Conservation (phyloP, 192 early-diverging fungal species). For the Entomortierella lignicola region DNA sequence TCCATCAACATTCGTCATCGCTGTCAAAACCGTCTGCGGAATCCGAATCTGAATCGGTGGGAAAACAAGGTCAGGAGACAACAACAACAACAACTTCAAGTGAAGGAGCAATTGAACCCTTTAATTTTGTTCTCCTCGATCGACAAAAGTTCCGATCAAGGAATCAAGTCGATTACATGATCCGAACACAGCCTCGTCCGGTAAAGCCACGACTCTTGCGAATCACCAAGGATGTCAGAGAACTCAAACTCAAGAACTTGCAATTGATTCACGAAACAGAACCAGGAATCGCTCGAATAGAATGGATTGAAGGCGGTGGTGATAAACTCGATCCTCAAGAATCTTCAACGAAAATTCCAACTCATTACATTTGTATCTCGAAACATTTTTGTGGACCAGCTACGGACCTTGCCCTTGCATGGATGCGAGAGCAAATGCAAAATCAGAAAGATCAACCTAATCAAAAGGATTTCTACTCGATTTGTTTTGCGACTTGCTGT, state of each 20-base stretch:
- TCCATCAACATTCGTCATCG: not conserved
- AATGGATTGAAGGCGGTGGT: conserved; percentile 38
- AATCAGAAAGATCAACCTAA: not conserved
- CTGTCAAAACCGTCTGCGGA: too few species aligned
- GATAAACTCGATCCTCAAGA: conserved; percentile 14
- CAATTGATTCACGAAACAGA: conserved; percentile 43
- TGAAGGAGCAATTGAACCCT: conserved; percentile 23
- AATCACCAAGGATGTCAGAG: conserved; percentile 45
- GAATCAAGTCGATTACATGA: conserved; percentile 55
- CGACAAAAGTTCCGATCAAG: conserved; percentile 46
- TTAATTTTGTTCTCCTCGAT: conserved; percentile 45
- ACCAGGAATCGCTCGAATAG: conserved; percentile 26
- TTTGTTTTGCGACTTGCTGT: conserved; percentile 52
- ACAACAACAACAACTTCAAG: too few species aligned
- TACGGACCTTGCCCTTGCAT: conserved; percentile 35
- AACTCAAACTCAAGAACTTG: conserved; percentile 19
- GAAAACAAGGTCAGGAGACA: too few species aligned
- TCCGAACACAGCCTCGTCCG: conserved; percentile 42
- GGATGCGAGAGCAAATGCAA: conserved; percentile 25
- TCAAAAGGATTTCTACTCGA: conserved; percentile 27
- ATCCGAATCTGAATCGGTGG: too few species aligned
- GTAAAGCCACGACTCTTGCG: conserved; percentile 43
- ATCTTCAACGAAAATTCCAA: conserved; percentile 3
- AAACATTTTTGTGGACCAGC: conserved; percentile 52
- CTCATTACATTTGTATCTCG: conserved; percentile 47